phyloP scores from a whole-genome alignment of 805 yeast genomes.

The Candida fluviatilis region DNA sequence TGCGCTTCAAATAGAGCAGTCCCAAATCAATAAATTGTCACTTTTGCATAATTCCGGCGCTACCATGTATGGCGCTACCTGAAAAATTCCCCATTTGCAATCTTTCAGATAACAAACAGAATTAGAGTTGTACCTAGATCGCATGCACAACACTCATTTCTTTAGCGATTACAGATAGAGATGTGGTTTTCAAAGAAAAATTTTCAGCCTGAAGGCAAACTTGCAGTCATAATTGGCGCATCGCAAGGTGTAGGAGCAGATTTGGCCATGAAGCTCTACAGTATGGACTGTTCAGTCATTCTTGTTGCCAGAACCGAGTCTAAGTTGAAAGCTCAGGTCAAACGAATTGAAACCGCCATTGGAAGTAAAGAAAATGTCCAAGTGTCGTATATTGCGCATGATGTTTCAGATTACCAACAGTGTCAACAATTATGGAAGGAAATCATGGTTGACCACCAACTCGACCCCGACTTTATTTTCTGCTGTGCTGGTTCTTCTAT shows the following conservation, averaged over 20 bases:
- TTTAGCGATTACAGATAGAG: no score
- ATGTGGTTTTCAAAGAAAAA: constrained; percentile 22
- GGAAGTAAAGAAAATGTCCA: constrained; percentile 18
- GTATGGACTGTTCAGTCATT: constrained; percentile 58
- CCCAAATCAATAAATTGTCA: no score
- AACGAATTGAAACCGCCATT: constrained; percentile 30
- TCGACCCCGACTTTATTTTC: constrained; percentile 67
- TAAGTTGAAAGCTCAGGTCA: constrained; percentile 50
- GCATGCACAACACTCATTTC: no score
- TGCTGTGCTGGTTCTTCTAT: constrained; percentile 87
- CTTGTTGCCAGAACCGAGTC: constrained; percentile 73
- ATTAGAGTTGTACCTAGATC: no score
- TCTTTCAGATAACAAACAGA: no score
- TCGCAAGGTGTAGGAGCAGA: constrained; percentile 92
- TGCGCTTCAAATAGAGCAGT: no score
- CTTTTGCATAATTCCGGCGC: no score
- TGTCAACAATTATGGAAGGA: constrained; percentile 44
- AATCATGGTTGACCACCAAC: constrained; percentile 14
- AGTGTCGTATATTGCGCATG: constrained; percentile 51
- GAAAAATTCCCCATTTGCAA: no score
- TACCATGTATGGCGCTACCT: not conserved
- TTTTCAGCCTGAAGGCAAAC: constrained; percentile 40
- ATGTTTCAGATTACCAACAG: constrained; percentile 53
- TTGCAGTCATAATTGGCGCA: constrained; percentile 83
- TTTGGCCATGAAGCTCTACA: constrained; percentile 56